These are phyloP conservation scores for Phialemonium atrogriseum DNA, from an alignment of 2,329 filamentous ascomycete species.

Conservation along the genomic window DNA sequence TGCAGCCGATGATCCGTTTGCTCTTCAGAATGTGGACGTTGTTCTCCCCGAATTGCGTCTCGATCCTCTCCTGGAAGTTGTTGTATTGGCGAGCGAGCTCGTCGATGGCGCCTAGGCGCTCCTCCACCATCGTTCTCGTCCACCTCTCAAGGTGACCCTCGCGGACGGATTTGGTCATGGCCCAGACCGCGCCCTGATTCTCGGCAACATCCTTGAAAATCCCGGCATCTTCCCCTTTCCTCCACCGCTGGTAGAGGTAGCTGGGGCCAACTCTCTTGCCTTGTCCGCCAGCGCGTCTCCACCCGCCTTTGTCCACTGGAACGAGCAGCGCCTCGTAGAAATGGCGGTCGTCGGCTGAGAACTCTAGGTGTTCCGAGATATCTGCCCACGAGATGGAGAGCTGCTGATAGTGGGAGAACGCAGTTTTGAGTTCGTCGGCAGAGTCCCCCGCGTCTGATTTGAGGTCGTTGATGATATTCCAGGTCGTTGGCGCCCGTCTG, in stretches of 20 bases:
- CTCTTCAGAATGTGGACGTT: conserved; percentile 34
- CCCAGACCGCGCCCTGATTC: conserved; percentile 35
- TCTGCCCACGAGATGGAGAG: conserved; percentile 12
- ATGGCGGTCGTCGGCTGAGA: conserved; percentile 37
- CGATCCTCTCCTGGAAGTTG: conserved; percentile 27
- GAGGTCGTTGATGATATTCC: conserved; percentile 31
- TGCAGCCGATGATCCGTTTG: conserved; percentile 60
- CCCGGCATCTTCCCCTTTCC: conserved; percentile 33
- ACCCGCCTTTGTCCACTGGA: conserved; percentile 35
- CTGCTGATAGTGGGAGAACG: conserved; percentile 8
- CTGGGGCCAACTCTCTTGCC: conserved; percentile 33
- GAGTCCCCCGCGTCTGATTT: conserved; percentile 26
- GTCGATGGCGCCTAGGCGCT: conserved; percentile 35
- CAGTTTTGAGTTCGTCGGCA: conserved; percentile 9
- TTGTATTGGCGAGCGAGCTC: conserved; percentile 32
- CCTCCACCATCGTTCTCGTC: conserved; percentile 36
- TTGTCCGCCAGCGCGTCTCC: conserved; percentile 32
- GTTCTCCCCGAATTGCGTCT: conserved; percentile 33
- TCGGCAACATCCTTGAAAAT: too few relatives aligned
- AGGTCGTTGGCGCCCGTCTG: conserved; percentile 22
- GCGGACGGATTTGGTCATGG: conserved; percentile 30
- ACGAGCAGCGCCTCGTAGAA: conserved; percentile 51
- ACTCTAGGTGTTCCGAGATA: conserved; percentile 38
- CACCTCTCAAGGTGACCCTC: conserved; percentile 28
- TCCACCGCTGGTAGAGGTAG: conserved; percentile 51